phyloP scores from a whole-genome alignment of 768 basidiomycete species.

The Tulasnella calospora region DNA sequence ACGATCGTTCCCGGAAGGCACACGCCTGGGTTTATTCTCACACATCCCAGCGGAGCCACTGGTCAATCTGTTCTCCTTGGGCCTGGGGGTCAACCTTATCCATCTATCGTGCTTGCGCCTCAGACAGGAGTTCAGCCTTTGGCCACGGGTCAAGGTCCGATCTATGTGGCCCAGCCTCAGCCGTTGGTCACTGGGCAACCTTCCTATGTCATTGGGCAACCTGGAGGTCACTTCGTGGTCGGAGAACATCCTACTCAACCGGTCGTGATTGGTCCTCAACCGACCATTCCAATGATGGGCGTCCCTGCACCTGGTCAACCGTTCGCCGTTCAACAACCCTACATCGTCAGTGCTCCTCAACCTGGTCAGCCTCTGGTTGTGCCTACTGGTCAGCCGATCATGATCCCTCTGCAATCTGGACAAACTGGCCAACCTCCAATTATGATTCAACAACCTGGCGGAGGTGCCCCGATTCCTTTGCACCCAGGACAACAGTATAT shows the following conservation, averaged over 20 bases:
- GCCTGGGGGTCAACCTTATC: background rate
- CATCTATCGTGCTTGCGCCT: background rate
- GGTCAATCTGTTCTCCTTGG: background rate
- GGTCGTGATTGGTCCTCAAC: background rate
- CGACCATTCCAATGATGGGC: background rate
- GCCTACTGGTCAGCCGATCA: background rate
- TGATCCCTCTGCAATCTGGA: constrained; percentile 1
- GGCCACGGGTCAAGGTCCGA: constrained; percentile 8
- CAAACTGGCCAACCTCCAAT: background rate
- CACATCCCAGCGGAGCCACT: background rate
- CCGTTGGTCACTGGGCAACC: constrained; percentile 6
- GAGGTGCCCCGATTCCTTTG: background rate
- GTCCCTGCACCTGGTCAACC: background rate
- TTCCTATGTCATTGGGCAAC: background rate
- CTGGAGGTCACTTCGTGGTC: background rate
- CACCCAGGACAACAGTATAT: background rate
- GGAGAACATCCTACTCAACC: constrained; percentile 3
- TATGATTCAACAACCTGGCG: background rate
- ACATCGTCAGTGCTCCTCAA: background rate
- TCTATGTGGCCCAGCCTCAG: background rate
- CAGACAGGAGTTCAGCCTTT: background rate
- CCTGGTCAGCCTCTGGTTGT: constrained; percentile 8
- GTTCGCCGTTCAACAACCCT: background rate
- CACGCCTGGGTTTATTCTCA: background rate
- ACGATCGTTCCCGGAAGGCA: background rate